Percentiles rank a stretch among this genome's conserved stretches.
Evolutionary conservation across 2,329 filamentous ascomycete species (phyloP).

Genomic region (Alternaria solani): DNA sequence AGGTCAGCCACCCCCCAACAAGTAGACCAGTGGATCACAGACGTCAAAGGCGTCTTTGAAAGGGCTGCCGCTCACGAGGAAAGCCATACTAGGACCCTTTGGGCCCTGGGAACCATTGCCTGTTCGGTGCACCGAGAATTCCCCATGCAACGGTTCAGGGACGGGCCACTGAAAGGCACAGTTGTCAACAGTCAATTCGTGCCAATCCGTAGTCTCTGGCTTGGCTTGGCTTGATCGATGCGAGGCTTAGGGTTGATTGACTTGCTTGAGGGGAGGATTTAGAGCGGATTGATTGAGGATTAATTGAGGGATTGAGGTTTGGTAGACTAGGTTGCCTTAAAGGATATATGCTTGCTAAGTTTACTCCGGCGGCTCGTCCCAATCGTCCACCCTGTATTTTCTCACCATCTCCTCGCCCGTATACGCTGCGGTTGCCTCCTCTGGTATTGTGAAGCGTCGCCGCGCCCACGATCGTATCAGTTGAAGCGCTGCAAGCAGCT

Average conservation of each 20-base stretch:
- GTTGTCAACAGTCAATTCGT: background rate
- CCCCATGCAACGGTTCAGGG: too few species aligned
- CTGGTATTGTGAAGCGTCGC: constrained; percentile 3
- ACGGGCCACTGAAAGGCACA: background rate
- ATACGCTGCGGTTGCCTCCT: constrained; percentile 4
- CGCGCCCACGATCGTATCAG: constrained; percentile 2
- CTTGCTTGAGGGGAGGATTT: constrained; percentile 3
- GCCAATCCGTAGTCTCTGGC: constrained; percentile 2
- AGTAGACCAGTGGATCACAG: too few species aligned
- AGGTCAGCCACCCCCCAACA: too few species aligned
- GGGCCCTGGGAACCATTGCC: too few species aligned
- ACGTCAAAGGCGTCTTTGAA: too few species aligned
- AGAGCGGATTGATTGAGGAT: background rate
- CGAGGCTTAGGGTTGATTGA: constrained; percentile 2
- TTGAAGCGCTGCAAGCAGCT: constrained; percentile 3
- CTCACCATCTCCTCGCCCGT: background rate
- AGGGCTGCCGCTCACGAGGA: too few species aligned
- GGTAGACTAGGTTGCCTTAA: constrained; percentile 4
- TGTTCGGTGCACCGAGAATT: too few species aligned
- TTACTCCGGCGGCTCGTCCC: constrained; percentile 1
- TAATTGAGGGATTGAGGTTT: constrained; percentile 5
- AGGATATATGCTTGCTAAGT: background rate
- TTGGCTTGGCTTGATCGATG: background rate
- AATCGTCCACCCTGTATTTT: constrained; percentile 2
- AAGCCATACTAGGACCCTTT: too few species aligned